Base-by-base conservation (phyloP, 371 early-diverging fungal genomes). In the Gilbertella persicaria region DNA sequence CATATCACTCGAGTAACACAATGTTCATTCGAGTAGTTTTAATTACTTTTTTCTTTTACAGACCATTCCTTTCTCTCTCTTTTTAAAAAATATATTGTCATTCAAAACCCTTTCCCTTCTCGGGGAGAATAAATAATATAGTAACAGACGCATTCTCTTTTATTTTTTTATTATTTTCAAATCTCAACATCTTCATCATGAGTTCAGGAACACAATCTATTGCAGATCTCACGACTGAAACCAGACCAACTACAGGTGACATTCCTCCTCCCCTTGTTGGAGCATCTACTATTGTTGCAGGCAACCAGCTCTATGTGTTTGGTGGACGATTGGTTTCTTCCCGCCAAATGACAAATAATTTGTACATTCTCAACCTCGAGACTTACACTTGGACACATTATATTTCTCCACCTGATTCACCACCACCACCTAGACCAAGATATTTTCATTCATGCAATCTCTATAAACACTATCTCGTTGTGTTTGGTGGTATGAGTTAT, bases 361-460 rank as follows among this genome's bases (percentile, higher is more conserved):
- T 88, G 16, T 90, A 84, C 47, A 71, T 85, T 10, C 71, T 86
- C 44, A 75, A 89, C 57, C 69, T 89, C 40, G 70, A 79, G 28
- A 80, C 69, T 3, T 69, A 77, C 4, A 60, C 67, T 19, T 89
- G 90, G 90, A 66, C 44, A 28, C 66, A 58, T 19, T 64, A 69
- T 39, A 51, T 65, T 17, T 53, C 66, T 9, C 35, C 48, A 29
- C 66, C 71, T 0, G 66, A 67, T 54, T 67, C 68, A 14, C 56
- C 65, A 10, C 58, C 67, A 14, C 68, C 84, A 17, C 75, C 79
- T 13, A 56, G 57, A 28, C 66, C 75, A 14, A 74, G 93, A 14
- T 91, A 90, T 56, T 92, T 92, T 65, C 93, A 92, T 63, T 86
- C 91, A 5, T 77, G 86, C 35, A 86, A 82, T 36, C 69, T 83